Conservation (phyloP, 257 asterid species). For the Solanum infundibuliforme region DNA sequence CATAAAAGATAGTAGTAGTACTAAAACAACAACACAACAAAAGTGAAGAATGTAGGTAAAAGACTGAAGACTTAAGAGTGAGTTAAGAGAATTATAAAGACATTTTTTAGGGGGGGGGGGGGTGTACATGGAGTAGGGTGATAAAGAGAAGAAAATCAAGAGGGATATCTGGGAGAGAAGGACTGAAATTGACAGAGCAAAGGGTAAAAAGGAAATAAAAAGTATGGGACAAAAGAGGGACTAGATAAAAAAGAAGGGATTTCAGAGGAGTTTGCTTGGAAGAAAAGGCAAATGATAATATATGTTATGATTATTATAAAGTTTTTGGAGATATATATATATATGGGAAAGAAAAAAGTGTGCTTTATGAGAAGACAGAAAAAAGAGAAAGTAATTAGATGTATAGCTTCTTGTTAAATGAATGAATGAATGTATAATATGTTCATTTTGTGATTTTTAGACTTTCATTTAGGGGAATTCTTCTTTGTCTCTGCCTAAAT, state of each 20-base stretch:
- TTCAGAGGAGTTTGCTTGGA: conserved; percentile 53
- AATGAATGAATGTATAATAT: conserved; percentile 4
- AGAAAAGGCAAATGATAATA: conserved; percentile 55
- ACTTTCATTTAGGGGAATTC: background rate
- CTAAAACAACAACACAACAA: conserved; percentile 4
- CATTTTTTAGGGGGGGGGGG: background rate
- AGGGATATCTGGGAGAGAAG: conserved; percentile 91
- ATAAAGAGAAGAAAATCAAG: conserved; percentile 44
- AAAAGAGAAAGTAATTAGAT: background rate
- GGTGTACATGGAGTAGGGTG: conserved; percentile 36
- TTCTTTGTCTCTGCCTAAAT: background rate
- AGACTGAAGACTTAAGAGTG: background rate
- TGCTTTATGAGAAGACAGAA: background rate
- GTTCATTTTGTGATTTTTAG: background rate
- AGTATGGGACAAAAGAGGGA: conserved; percentile 91
- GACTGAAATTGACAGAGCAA: conserved; percentile 90
- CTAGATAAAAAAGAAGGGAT: conserved; percentile 26
- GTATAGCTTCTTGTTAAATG: background rate
- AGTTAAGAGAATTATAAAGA: background rate
- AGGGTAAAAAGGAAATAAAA: conserved; percentile 28
- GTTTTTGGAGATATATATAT: background rate
- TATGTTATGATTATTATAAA: conserved; percentile 13
- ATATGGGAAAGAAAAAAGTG: background rate
- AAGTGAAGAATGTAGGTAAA: background rate
- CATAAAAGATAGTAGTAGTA: background rate